phyloP scores from a whole-genome alignment of 2,329 filamentous ascomycete species.

The Diaporthe vexans region DNA sequence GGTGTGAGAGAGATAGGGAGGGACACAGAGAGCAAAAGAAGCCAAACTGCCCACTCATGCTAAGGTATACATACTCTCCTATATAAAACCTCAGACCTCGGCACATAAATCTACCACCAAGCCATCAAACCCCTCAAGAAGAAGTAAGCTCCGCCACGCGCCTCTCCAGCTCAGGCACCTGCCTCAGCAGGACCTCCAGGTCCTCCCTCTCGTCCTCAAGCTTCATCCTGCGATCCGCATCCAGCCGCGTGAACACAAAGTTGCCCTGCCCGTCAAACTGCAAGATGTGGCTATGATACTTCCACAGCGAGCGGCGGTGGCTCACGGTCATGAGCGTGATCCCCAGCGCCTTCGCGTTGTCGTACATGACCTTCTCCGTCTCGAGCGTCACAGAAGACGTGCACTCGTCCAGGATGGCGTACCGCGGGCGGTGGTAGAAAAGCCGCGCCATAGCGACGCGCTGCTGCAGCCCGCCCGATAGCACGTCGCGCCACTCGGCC shows the following conservation, averaged over 20 bases:
- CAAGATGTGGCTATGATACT: constrained; percentile 93
- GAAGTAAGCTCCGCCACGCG: constrained; percentile 84
- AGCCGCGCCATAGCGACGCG: constrained; percentile 95
- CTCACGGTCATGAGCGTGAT: constrained; percentile 98
- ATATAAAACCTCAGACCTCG: background rate
- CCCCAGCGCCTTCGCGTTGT: constrained; percentile 89
- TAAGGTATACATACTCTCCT: background rate
- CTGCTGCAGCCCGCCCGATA: constrained; percentile 94
- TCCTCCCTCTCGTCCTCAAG: constrained; percentile 98
- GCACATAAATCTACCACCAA: background rate
- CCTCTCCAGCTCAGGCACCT: constrained; percentile 89
- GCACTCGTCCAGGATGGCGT: constrained; percentile 97
- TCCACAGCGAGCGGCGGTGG: constrained; percentile 92
- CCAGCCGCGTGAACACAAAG: constrained; percentile 89
- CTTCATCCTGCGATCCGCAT: constrained; percentile 86
- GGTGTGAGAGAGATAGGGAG: background rate
- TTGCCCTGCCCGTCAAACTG: constrained; percentile 97
- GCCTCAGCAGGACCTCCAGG: constrained; percentile 85
- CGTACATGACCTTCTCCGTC: constrained; percentile 96
- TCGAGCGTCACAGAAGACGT: constrained; percentile 96
- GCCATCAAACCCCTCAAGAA: constrained; percentile 43
- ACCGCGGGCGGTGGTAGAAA: constrained; percentile 93
- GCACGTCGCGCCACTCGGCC: constrained; percentile 95
- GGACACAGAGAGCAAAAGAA: background rate
- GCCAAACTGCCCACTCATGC: background rate